Evolutionary conservation across 352 stramenopile genomes (phyloP).

Genomic region (Phytophthora pseudosyringae): DNA sequence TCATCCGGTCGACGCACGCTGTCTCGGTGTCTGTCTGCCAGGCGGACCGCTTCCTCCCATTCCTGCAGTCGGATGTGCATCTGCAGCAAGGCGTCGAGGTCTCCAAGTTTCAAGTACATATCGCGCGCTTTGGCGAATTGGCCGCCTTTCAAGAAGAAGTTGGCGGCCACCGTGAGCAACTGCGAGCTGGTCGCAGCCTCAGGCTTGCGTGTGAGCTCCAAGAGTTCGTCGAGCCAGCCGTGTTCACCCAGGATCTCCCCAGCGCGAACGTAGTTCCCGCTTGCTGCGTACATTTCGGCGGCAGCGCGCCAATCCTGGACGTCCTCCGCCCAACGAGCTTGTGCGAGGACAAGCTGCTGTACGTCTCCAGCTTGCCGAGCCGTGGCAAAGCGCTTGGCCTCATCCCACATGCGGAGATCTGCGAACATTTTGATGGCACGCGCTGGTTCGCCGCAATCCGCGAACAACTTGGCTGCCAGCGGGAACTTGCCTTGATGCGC

Average conservation of each 20-base stretch:
- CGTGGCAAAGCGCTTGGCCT: slow-evolving; percentile 92
- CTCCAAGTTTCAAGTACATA: slow-evolving; percentile 82
- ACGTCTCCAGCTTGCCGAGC: slow-evolving; percentile 85
- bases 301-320: slow-evolving; percentile 92
- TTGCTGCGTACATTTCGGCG: slow-evolving; percentile 92
- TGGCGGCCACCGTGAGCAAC: slow-evolving; percentile 63
- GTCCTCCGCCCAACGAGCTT: slow-evolving; percentile 94
- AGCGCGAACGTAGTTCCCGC: slow-evolving; percentile 81
- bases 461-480: slow-evolving; percentile 90
- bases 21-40: slow-evolving; percentile 85
- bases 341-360: slow-evolving; percentile 87
- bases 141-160: slow-evolving; percentile 73
- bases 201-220: slow-evolving; percentile 73
- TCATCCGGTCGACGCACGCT: slow-evolving; percentile 85
- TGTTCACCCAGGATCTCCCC: slow-evolving; percentile 89
- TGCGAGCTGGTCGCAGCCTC: slow-evolving; percentile 48
- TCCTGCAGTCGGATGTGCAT: slow-evolving; percentile 92
- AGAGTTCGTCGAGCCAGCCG: slow-evolving; percentile 87
- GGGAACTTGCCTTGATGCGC: slow-evolving; percentile 93
- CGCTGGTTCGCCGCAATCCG: slow-evolving; percentile 79
- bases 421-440: slow-evolving; percentile 94
- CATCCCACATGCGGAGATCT: slow-evolving; percentile 93
- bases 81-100: slow-evolving; percentile 87
- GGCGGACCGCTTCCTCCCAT: slow-evolving; percentile 92
- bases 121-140: slow-evolving; percentile 82